phyloP scores from a whole-genome alignment of 768 basidiomycete genomes.

The Podaxis mareebaensis region DNA sequence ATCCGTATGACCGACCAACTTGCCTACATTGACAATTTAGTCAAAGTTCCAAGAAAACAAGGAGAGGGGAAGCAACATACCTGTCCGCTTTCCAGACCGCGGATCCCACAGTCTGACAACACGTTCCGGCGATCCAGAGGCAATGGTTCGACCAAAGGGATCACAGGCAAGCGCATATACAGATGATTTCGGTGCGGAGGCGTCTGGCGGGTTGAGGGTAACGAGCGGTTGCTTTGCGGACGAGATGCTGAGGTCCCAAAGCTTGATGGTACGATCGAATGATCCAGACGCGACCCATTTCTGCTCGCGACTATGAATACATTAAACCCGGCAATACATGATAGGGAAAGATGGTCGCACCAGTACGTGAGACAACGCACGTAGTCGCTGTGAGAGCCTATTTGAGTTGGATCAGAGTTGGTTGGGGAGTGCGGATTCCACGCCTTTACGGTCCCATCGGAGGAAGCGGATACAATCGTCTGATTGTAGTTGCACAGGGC shows the following conservation, averaged over 20 bases:
- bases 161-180: conserved; percentile 82
- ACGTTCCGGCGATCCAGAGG: conserved; percentile 89
- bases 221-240: conserved; percentile 50
- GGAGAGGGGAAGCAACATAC: conserved; percentile 21
- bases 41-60: background rate
- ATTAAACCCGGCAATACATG: conserved; percentile 14
- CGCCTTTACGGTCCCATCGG: conserved; percentile 91
- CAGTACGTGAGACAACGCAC: conserved; percentile 78
- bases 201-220: conserved; percentile 68
- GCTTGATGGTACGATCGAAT: conserved; percentile 90
- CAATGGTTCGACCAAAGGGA: conserved; percentile 77
- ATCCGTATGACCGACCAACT: conserved; percentile 95
- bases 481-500: conserved; percentile 90
- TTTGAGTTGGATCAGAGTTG: conserved; percentile 58
- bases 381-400: conserved; percentile 85
- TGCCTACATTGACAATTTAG: conserved; percentile 39
- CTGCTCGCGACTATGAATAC: conserved; percentile 61
- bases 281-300: conserved; percentile 93
- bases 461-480: conserved; percentile 92
- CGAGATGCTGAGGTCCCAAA: conserved; percentile 80
- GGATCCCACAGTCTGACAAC: conserved; percentile 95
- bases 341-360: conserved; percentile 36
- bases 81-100: conserved; percentile 73
- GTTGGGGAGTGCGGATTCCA: conserved; percentile 82
- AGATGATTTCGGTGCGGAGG: conserved; percentile 64